Percentiles rank a stretch among this genome's conserved stretches.
Evolutionary conservation across 225 moss, liverwort and hornwort genomes (phyloP).

Genomic region (Anthoceros angustus): DNA sequence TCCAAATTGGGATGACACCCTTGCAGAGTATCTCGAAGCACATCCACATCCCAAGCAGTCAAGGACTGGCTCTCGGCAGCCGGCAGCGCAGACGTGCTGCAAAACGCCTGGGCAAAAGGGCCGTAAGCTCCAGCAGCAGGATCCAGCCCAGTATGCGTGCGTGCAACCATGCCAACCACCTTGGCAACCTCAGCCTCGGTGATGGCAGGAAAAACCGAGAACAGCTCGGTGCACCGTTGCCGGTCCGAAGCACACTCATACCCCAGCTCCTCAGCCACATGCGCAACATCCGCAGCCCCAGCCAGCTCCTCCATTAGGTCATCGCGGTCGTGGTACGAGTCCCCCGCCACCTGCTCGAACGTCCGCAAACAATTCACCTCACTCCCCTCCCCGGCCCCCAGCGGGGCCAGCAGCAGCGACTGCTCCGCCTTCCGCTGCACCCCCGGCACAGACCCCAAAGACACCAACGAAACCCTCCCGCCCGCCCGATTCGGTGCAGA

Average conservation of each 20-base stretch:
- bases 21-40: slow-evolving; percentile 53
- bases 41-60: slow-evolving; percentile 69
- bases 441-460: slow-evolving; percentile 49
- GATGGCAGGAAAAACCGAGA: slow-evolving; percentile 45
- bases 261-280: slow-evolving; percentile 82
- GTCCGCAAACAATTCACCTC: slow-evolving; percentile 63
- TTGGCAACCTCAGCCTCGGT: slow-evolving; percentile 54
- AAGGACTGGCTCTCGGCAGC: slow-evolving; percentile 26
- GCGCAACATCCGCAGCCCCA: slow-evolving; percentile 47
- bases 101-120: slow-evolving; percentile 50
- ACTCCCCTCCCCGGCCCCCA: slow-evolving; percentile 37
- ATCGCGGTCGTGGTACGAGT: slow-evolving; percentile 28
- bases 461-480: slow-evolving; percentile 35
- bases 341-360: slow-evolving; percentile 33
- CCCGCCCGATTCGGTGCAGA: background rate
- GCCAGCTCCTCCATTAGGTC: slow-evolving; percentile 47
- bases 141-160: slow-evolving; percentile 70
- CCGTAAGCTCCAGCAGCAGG: slow-evolving; percentile 68
- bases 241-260: slow-evolving; percentile 65
- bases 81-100: slow-evolving; percentile 39
- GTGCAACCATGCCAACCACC: slow-evolving; percentile 63
- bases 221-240: slow-evolving; percentile 79
- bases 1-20: slow-evolving; percentile 57
- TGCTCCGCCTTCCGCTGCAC: slow-evolving; percentile 44
- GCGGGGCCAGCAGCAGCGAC: slow-evolving; percentile 64